These are phyloP conservation scores for Rhizopus delemar DNA, from an alignment of 371 early-diverging fungal genomes.

Conservation along the genomic window DNA sequence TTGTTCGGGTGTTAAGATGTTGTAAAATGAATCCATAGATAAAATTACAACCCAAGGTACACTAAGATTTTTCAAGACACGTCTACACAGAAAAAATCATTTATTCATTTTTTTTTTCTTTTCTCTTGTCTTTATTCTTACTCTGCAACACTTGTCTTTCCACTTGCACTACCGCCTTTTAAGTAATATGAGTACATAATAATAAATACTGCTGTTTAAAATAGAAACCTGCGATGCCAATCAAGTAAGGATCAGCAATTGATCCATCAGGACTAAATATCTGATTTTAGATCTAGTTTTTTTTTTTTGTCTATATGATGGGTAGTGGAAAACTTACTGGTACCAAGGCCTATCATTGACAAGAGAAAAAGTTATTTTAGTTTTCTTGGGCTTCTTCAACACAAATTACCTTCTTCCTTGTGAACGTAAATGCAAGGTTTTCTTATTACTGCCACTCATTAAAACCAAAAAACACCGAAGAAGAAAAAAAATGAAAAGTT, in stretches of 20 bases:
- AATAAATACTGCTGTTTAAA: neutral
- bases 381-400: neutral
- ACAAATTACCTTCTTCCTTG: constrained; percentile 42
- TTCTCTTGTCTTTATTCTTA: constrained; percentile 25
- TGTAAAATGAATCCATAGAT: constrained; percentile 96
- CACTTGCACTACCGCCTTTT: constrained; percentile 78
- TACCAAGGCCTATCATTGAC: constrained; percentile 35
- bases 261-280: constrained; percentile 58
- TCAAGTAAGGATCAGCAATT: constrained; percentile 67
- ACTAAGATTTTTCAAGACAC: constrained; percentile 73
- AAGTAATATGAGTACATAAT: neutral
- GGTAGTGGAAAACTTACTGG: constrained; percentile 29
- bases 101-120: neutral
- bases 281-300: neutral
- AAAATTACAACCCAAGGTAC: constrained; percentile 88
- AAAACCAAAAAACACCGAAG: neutral
- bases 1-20: constrained; percentile 76
- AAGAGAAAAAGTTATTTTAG: constrained; percentile 2
- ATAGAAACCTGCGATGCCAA: constrained; percentile 72
- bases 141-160: constrained; percentile 81
- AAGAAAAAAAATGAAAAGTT: constrained; percentile 11
- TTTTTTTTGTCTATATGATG: neutral
- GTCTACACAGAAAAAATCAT: constrained; percentile 28
- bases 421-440: constrained; percentile 31
- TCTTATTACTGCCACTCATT: constrained; percentile 13